Conservation (phyloP, 1,139 yeast species). For the Kluyveromyces sp. region DNA sequence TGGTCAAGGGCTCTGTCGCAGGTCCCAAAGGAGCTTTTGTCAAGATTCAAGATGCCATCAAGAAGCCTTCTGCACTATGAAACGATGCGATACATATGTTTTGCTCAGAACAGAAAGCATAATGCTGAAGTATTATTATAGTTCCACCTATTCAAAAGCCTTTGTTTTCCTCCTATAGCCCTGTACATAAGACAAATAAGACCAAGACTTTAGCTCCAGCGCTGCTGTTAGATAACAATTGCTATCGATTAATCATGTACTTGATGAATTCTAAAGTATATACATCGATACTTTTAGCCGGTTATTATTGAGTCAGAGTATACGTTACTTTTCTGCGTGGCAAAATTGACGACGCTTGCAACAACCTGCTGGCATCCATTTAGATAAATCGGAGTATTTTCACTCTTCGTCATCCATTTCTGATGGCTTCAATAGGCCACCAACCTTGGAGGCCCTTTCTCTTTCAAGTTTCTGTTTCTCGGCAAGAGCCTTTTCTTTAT, state of each 20-base stretch:
- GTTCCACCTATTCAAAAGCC: slow-evolving; percentile 2
- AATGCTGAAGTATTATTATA: no score
- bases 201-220: no score
- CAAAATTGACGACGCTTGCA: no score
- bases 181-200: slow-evolving; percentile 1
- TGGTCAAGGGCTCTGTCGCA: slow-evolving; percentile 85
- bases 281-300: background rate
- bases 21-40: slow-evolving; percentile 80
- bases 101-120: no score
- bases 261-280: background rate
- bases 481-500: slow-evolving; percentile 67
- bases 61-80: slow-evolving; percentile 26
- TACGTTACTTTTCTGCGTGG: no score
- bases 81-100: background rate
- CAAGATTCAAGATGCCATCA: slow-evolving; percentile 70
- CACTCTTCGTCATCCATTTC: slow-evolving; percentile 65
- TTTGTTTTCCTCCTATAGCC: background rate
- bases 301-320: no score
- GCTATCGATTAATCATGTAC: background rate
- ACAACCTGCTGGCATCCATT: no score
- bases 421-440: slow-evolving; percentile 93
- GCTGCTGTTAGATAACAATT: background rate
- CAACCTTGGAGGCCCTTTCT: slow-evolving; percentile 79
- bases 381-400: no score
- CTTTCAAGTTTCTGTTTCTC: slow-evolving; percentile 66